phyloP scores from a whole-genome alignment of 257 asterid species.

The Fraxinus anomala region DNA sequence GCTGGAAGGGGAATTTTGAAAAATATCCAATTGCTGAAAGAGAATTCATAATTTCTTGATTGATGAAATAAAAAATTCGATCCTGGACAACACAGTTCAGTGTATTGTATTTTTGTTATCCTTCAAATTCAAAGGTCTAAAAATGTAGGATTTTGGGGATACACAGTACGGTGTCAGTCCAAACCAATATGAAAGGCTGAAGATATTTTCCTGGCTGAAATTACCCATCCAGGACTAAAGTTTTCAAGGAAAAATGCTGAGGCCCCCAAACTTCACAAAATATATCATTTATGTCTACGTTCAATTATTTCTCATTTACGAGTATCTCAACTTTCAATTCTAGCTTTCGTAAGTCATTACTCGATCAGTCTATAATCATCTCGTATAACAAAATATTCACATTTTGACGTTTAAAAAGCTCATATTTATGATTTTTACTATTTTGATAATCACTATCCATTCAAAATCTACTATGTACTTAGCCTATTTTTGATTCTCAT shows the following conservation, averaged over 20 bases:
- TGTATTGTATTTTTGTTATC: background rate
- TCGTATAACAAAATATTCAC: no score
- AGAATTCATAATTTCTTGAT: constrained; percentile 37
- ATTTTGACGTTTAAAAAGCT: no score
- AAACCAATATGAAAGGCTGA: background rate
- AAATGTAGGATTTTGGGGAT: background rate
- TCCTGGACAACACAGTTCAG: background rate
- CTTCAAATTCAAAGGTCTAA: background rate
- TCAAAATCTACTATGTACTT: no score
- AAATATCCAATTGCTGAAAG: constrained; percentile 45
- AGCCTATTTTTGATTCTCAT: no score
- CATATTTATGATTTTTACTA: no score
- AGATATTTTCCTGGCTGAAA: background rate
- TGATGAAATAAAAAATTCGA: constrained; percentile 8
- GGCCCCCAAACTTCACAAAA: background rate
- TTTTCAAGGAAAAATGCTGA: background rate
- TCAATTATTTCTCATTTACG: no score
- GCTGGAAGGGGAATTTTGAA: constrained; percentile 34
- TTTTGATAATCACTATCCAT: no score
- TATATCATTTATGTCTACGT: background rate
- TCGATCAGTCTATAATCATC: no score
- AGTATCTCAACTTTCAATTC: no score
- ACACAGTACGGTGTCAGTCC: background rate
- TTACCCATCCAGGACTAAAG: background rate
- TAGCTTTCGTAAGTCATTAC: no score